Base-by-base conservation (phyloP, 345 rosid species). In the Arabidopsis suecica region DNA sequence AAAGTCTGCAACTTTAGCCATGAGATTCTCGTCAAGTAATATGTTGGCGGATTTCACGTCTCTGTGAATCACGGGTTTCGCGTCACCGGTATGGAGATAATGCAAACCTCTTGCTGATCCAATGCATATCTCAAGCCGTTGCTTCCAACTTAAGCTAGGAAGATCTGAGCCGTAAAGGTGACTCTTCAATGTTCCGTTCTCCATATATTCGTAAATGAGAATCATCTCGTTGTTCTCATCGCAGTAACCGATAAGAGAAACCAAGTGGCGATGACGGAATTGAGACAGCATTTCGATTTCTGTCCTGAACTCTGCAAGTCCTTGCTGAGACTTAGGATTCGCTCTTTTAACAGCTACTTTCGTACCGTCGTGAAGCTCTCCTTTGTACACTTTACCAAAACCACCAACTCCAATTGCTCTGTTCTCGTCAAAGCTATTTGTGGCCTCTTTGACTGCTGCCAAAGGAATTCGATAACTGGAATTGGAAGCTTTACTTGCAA, bases 161-260 rank as follows among this genome's bases (percentile, higher is more conserved):
- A 74, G 78, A 61, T 58, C 82, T 0, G 87, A 84, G 40, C 93
- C 93, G 33, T 90, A 90, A 30, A 88, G 89, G 49, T 81, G 96
- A 69, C 86, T 65, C 82, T 90, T 90, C 34, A 90, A 82, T 14
- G 91, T 86, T 45, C 96, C 96, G 8, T 88, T 90, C 83, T 88
- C 84, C 96, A 90, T 88, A 54, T 90, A 86, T 41, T 90, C 96
- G 44, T 90, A 90, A 64, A 90, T 61, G 74, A 90, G 83, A 50
- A 88, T 90, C 96, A 90, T 90, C 84, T 91, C 97, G 42, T 73
- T 81, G 81, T 77, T 85, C 77, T 88, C 91, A 40, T 85, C 87
- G 57, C 97, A 91, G 72, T 88, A 89, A 5, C 97, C 97, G n/a
- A 91, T 89, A 56, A 91, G 60, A 10, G 96, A 89, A n/a, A 91